Percentiles rank a stretch among this genome's conserved stretches.
Evolutionary conservation across 1,284 basidiomycete species (phyloP).

Genomic region (Fomitopsis betulina): DNA sequence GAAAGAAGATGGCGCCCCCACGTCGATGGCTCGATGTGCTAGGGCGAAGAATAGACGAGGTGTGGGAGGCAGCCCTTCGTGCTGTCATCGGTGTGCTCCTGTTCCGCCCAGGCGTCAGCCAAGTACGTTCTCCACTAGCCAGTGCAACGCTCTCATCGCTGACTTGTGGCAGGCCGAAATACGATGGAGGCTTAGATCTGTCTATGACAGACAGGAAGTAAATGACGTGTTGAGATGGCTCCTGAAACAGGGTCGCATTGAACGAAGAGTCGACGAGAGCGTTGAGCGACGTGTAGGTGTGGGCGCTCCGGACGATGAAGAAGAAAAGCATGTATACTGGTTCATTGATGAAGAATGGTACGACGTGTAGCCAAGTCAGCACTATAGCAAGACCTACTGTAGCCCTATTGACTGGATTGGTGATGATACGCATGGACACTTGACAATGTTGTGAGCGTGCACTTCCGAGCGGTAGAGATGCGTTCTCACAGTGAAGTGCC

Average conservation of each 20-base stretch:
- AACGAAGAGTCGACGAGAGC: slow-evolving; percentile 26
- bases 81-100: slow-evolving; percentile 65
- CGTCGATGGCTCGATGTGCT: slow-evolving; percentile 75
- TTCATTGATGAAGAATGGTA: slow-evolving; percentile 51
- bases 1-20: slow-evolving; percentile 45
- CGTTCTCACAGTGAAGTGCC: neutral
- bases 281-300: slow-evolving; percentile 5
- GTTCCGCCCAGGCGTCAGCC: slow-evolving; percentile 67
- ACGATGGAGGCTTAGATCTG: slow-evolving; percentile 57
- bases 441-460: too few species aligned
- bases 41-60: slow-evolving; percentile 52
- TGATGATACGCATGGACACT: neutral
- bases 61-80: slow-evolving; percentile 67
- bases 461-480: too few species aligned
- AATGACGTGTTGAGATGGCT: slow-evolving; percentile 60
- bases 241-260: slow-evolving; percentile 42
- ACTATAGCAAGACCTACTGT: neutral
- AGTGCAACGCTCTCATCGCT: neutral
- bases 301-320: slow-evolving; percentile 39
- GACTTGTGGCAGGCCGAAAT: slow-evolving; percentile 49
- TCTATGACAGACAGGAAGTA: slow-evolving; percentile 76
- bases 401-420: neutral
- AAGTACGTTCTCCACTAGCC: slow-evolving; percentile 42
- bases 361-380: slow-evolving; percentile 23
- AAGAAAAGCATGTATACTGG: slow-evolving; percentile 46